Evolutionary conservation across 345 rosid species (phyloP).

Genomic region (Aquilaria malaccensis): DNA sequence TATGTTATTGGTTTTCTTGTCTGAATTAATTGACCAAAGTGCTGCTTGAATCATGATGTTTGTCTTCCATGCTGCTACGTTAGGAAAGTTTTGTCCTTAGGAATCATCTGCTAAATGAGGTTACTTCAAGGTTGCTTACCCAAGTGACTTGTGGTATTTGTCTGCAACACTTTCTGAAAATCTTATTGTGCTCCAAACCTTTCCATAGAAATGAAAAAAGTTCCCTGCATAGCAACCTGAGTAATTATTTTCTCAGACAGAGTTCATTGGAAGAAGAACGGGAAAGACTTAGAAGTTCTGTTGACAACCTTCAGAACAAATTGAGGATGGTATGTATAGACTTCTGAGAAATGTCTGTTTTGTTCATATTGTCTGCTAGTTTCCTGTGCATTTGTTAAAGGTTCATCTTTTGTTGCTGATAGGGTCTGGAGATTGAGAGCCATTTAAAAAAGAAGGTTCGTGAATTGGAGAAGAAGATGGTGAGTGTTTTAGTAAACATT

Average conservation of each 20-base stretch:
- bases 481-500: conserved; percentile 27
- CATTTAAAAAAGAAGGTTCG: conserved; percentile 77
- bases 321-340: conserved; percentile 58
- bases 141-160: too few relatives aligned
- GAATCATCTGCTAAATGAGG: too few relatives aligned
- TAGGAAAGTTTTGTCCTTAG: too few relatives aligned
- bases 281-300: conserved; percentile 43
- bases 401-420: conserved; percentile 17
- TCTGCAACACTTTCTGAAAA: too few relatives aligned
- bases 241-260: conserved; percentile 86
- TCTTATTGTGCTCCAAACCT: too few relatives aligned
- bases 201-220: too few relatives aligned
- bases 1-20: background rate
- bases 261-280: conserved; percentile 84
- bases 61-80: too few relatives aligned
- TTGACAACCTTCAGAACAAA: conserved; percentile 72
- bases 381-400: background rate
- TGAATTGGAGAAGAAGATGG: conserved; percentile 77
- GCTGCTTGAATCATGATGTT: too few relatives aligned
- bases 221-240: conserved; percentile 22
- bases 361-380: background rate
- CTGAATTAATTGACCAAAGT: too few relatives aligned
- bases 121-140: too few relatives aligned
- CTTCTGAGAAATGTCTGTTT: conserved; percentile 1
- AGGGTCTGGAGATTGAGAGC: conserved; percentile 96